Evolutionary conservation across 2,329 filamentous ascomycete species (phyloP).

Genomic region (Colletotrichum godetiae): DNA sequence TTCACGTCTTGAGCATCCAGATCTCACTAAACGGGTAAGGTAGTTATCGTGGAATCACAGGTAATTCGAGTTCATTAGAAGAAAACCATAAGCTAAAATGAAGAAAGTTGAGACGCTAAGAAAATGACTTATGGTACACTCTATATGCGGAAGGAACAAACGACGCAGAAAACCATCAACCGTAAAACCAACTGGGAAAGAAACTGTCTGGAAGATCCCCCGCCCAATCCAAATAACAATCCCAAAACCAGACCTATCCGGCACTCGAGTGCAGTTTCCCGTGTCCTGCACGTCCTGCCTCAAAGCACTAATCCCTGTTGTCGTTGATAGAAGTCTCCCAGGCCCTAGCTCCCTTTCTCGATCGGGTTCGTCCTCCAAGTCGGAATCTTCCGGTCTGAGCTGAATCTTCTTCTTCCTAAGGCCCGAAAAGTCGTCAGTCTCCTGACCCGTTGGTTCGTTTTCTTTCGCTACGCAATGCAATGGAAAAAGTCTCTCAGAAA

Average conservation of each 20-base stretch:
- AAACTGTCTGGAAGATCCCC: too few relatives aligned
- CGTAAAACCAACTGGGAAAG: not conserved
- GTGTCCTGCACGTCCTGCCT: not conserved
- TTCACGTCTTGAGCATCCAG: too few relatives aligned
- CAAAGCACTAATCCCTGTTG: not conserved
- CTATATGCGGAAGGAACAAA: not conserved
- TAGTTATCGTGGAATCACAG: too few relatives aligned
- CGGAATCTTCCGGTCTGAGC: conserved; percentile 18
- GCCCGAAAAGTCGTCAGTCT: conserved; percentile 18
- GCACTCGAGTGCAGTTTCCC: not conserved
- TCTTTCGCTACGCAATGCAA: not conserved
- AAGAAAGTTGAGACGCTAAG: not conserved
- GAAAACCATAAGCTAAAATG: too few relatives aligned
- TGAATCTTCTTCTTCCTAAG: conserved; percentile 24
- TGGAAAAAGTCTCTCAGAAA: not conserved
- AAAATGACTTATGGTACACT: not conserved
- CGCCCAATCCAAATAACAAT: not conserved
- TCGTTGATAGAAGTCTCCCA: conserved; percentile 11
- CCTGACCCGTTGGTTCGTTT: not conserved
- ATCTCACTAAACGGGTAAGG: too few relatives aligned
- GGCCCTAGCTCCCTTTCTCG: conserved; percentile 10
- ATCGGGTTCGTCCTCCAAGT: conserved; percentile 13
- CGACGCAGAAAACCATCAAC: not conserved
- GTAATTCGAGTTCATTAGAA: too few relatives aligned
- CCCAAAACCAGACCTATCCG: not conserved